Conservation (phyloP, 768 basidiomycete species). For the Peribolospora kevripleyi region DNA sequence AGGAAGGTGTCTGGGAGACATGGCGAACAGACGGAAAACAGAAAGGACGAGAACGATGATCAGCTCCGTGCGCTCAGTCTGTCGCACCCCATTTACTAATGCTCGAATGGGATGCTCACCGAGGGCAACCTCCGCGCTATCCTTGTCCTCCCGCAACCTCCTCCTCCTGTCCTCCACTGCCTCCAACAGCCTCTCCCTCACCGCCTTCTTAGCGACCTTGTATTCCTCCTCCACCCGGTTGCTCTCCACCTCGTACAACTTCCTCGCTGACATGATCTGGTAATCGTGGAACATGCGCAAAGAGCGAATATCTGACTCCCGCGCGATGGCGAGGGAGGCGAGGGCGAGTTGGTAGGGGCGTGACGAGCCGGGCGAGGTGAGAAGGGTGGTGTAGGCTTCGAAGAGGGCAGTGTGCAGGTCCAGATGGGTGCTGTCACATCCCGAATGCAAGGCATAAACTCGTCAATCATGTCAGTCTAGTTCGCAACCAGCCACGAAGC, state of each 20-base stretch:
- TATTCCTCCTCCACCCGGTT: constrained; percentile 24
- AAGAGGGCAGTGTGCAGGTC: too few relatives aligned
- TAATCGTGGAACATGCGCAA: constrained; percentile 21
- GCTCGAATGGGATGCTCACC: constrained; percentile 10
- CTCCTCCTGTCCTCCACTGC: constrained; percentile 22
- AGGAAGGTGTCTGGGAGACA: constrained; percentile 6
- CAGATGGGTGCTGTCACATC: too few relatives aligned
- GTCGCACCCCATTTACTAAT: neutral
- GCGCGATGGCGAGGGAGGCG: constrained; percentile 20
- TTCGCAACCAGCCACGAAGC: too few relatives aligned
- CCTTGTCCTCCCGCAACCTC: constrained; percentile 24
- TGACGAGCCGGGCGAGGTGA: constrained; percentile 16
- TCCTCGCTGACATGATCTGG: constrained; percentile 18
- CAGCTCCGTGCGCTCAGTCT: neutral
- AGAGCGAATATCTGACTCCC: constrained; percentile 20
- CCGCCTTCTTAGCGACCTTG: constrained; percentile 21
- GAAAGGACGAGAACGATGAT: neutral
- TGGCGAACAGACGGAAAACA: neutral
- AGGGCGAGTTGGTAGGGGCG: constrained; percentile 19
- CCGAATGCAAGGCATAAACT: too few relatives aligned
- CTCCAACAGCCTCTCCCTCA: constrained; percentile 19
- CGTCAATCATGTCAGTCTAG: too few relatives aligned
- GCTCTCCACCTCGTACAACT: constrained; percentile 22
- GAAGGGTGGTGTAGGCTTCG: constrained; percentile 7
- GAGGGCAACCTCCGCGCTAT: constrained; percentile 21